Conservation (phyloP, 306 rosid genomes). For the Gastrolobium villosum region DNA sequence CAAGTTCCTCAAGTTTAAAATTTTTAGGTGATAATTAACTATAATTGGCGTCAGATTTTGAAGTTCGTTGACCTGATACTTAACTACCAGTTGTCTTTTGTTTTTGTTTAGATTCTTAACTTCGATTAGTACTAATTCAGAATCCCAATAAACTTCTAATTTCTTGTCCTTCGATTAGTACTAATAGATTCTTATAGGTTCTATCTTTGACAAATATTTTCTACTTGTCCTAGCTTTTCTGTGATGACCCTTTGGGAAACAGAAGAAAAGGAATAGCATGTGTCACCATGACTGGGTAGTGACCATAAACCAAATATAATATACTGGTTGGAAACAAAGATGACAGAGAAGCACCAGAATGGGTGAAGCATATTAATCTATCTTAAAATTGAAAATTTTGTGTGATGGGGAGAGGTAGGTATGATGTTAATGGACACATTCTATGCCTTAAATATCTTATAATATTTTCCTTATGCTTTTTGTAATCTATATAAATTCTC, state of each 20-base stretch:
- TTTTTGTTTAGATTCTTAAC: neutral
- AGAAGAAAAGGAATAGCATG: constrained; percentile 7
- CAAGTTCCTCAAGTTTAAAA: too few relatives aligned
- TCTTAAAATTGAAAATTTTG: constrained; percentile 19
- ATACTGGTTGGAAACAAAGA: neutral
- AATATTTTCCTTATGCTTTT: neutral
- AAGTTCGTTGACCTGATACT: too few relatives aligned
- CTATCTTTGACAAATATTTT: neutral
- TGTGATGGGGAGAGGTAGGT: constrained; percentile 28
- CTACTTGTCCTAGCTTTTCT: neutral
- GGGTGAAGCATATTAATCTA: constrained; percentile 42
- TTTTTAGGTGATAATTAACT: neutral
- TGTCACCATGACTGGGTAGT: neutral
- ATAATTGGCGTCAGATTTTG: neutral
- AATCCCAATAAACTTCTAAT: neutral
- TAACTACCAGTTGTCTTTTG: neutral
- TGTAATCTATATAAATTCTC: neutral
- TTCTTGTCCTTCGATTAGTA: neutral
- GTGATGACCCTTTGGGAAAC: constrained; percentile 3
- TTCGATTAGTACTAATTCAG: neutral
- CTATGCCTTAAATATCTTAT: neutral
- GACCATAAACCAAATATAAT: neutral
- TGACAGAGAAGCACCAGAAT: constrained; percentile 14
- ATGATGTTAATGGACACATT: neutral
- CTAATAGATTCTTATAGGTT: neutral